Evolutionary conservation across 441 rosid species (phyloP), one percentile per base, ranked within the genome.

Genomic region (Hura crepitans): DNA sequence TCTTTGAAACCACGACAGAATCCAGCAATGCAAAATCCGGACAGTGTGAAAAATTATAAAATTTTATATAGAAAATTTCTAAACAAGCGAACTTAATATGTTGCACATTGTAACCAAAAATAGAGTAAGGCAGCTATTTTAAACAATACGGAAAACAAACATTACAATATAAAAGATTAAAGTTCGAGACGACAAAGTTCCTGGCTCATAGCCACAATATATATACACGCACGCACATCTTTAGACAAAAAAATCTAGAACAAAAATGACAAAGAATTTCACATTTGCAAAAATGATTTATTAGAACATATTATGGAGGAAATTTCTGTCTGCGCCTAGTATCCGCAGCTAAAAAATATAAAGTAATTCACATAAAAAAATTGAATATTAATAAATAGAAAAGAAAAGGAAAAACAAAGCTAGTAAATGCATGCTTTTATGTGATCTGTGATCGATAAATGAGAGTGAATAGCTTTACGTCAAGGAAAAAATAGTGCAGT

Each of bases 381-480:
- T 64, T n/a, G n/a, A n/a, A 20, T 43, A 27, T 39, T 27, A 68
- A 37, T 5, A 46, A 46, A n/a, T 10, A 37, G 18, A n/a, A 51
- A 25, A 28, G 0, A 0, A 49, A 13, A 60, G 57, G 37, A n/a
- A 42, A 58, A 30, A 43, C 45, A 27, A 54, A 47, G 66, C 54
- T 30, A 1, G 62, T n/a, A 37, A 70, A 69, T 74, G 49, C 46
- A 55, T 31, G 12, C n/a, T n/a, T 49, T 50, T 23, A 69, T 62
- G 77, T 74, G 86, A 84, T 82, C 83, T 77, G 61, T 22, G 69
- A 77, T 70, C 56, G 68, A 77, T 6, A 62, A 42, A 72, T 14
- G 46, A 42, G 15, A 18, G 53, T 57, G 62, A 72, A 77, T 49
- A 72, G 68, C 49, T 11, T 51, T 9, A 28, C 14, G 58, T 9